Conservation (phyloP, 192 early-diverging fungal genomes). For the Lunasporangiospora selenospora region DNA sequence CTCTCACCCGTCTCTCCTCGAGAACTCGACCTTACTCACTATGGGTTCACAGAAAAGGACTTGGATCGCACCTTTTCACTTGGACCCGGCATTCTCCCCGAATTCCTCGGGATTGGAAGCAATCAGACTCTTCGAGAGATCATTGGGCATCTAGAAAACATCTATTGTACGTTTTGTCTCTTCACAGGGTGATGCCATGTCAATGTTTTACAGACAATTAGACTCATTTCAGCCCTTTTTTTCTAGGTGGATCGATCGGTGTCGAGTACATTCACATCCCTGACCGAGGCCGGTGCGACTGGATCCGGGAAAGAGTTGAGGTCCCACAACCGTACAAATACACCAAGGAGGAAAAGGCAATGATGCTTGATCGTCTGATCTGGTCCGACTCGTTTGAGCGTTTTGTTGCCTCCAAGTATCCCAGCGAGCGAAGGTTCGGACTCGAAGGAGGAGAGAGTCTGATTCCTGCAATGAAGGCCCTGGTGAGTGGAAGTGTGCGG, state of each 20-base stretch:
- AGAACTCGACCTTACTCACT: conserved; percentile 87
- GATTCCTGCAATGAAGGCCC: conserved; percentile 98
- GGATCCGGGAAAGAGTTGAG: conserved; percentile 94
- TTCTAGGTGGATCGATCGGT: conserved; percentile 84
- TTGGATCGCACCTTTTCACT: conserved; percentile 91
- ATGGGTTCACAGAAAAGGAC: conserved; percentile 95
- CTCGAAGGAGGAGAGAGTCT: conserved; percentile 97
- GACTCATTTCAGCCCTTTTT: conserved; percentile 15
- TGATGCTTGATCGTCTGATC: conserved; percentile 95
- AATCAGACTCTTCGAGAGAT: conserved; percentile 93
- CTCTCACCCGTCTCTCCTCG: conserved; percentile 61
- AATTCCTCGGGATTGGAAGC: conserved; percentile 73
- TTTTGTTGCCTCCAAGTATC: conserved; percentile 96
- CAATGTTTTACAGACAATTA: neutral
- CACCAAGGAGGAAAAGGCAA: conserved; percentile 86
- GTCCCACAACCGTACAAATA: conserved; percentile 90
- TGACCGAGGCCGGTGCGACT: conserved; percentile 95
- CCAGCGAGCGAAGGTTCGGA: conserved; percentile 97
- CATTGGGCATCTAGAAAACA: conserved; percentile 76
- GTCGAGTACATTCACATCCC: conserved; percentile 99
- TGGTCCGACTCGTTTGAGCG: conserved; percentile 98
- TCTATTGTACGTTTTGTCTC: conserved; percentile 76
- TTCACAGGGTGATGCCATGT: neutral
- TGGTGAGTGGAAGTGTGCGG: conserved; percentile 64
- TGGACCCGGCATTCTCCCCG: conserved; percentile 95